phyloP scores from a whole-genome alignment of 768 basidiomycete species.

The Flagelloscypha sp. region DNA sequence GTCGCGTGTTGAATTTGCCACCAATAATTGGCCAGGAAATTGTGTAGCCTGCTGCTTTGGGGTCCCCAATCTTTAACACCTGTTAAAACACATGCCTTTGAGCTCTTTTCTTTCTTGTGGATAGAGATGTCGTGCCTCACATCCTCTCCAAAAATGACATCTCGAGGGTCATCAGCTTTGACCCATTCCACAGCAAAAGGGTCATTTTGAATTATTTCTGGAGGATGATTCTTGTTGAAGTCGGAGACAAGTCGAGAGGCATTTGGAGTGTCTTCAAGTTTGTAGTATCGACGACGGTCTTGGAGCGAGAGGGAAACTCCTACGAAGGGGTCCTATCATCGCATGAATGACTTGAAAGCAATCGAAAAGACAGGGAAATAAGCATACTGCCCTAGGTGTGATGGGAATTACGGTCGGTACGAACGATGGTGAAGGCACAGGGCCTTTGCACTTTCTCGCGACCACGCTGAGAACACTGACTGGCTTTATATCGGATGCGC shows the following conservation, averaged over 20 bases:
- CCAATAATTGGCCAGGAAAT: slow-evolving; percentile 78
- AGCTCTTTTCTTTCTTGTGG: not conserved
- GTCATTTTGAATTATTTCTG: slow-evolving; percentile 83
- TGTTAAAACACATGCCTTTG: slow-evolving; percentile 21
- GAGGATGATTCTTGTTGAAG: slow-evolving; percentile 78
- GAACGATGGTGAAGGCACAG: slow-evolving; percentile 34
- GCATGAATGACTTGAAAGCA: not conserved
- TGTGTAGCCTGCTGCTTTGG: slow-evolving; percentile 57
- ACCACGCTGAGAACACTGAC: slow-evolving; percentile 60
- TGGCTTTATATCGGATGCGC: slow-evolving; percentile 72
- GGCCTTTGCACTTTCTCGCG: slow-evolving; percentile 50
- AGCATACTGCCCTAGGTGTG: slow-evolving; percentile 14
- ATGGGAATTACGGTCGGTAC: slow-evolving; percentile 34
- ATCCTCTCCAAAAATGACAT: slow-evolving; percentile 63
- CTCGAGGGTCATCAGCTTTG: slow-evolving; percentile 36
- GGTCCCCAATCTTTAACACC: slow-evolving; percentile 67
- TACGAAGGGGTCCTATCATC: slow-evolving; percentile 75
- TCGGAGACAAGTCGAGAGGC: slow-evolving; percentile 62
- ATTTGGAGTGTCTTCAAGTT: slow-evolving; percentile 65
- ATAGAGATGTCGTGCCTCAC: slow-evolving; percentile 25
- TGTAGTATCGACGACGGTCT: slow-evolving; percentile 82
- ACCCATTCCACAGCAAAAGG: slow-evolving; percentile 84
- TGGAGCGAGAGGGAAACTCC: slow-evolving; percentile 65
- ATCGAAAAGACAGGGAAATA: slow-evolving; percentile 1
- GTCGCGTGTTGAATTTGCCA: slow-evolving; percentile 66